Base-by-base conservation (phyloP, 2,329 filamentous ascomycete genomes). In the Verticillium alfalfae region DNA sequence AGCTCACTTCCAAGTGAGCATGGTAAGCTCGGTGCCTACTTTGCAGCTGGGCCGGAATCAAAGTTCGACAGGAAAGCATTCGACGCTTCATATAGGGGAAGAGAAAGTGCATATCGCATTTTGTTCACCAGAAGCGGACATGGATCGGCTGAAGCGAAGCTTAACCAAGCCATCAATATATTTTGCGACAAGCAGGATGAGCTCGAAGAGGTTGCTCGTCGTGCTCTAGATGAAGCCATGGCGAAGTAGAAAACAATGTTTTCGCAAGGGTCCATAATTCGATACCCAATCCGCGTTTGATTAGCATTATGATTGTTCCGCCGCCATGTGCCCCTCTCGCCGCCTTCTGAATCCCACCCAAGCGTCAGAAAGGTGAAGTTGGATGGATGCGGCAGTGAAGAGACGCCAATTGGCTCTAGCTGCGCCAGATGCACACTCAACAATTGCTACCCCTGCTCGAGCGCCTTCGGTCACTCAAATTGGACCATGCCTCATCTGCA, bases 141-240 rank as follows among this genome's bases (percentile, higher is more conserved):
- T 5, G 81, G 80, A 0, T 71, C 78, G 62, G 79, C 77, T 16
- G 80, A 84, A 67, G 78, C 74, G 34, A 86, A 85, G 69, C 74
- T 84, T 15, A 70, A 77, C 12, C 74, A 83, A 72, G 84, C 84
- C 9, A 80, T 87, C 57, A 84, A 84, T 65, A 85, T 84, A 60
- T 86, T 87, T 70, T 79, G 75, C 57, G 80, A 84, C 60, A 82
- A 83, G 70, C 84, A 86, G 68, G 76, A 81, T 10, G 78, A 77
- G 61, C 65, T 86, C 55, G 83, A 85, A 66, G 73, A 68, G 15
- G 16, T 75, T 22, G 64, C 62, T 10, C 57, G 63, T 9, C 54
- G 45, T 7, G 61, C 57, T 18, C 12, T 62, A n/a, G 45, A 52
- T 3, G n/a, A 52, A 5, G 45, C 45, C 9, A 52, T 26, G 45